A percentile compares a stretch with the other conserved stretches of the same genome.
These are phyloP conservation scores for Kwoniella dejecticola DNA, from an alignment of 768 basidiomycete genomes.

Conservation along the genomic window DNA sequence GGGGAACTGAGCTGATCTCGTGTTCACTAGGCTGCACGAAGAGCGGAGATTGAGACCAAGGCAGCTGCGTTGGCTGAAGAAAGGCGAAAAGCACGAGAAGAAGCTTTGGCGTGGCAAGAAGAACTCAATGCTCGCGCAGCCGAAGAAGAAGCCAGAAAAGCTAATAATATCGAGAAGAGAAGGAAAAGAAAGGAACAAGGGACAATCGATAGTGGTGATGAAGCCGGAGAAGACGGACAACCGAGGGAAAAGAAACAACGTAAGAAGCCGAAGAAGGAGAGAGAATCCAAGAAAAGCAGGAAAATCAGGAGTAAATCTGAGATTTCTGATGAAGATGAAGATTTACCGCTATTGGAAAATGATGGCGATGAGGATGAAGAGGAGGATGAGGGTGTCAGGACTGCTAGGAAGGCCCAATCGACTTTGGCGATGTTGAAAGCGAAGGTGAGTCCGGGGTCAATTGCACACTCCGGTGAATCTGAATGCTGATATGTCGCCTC, in stretches of 20 bases:
- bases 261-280: conserved; percentile 24
- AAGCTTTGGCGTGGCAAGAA: conserved; percentile 47
- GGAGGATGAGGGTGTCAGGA: conserved; percentile 26
- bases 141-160: conserved; percentile 66
- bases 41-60: conserved; percentile 62
- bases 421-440: conserved; percentile 34
- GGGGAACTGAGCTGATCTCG: background rate
- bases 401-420: conserved; percentile 22
- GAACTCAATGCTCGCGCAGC: conserved; percentile 50
- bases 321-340: conserved; percentile 31
- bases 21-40: conserved; percentile 35
- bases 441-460: conserved; percentile 36
- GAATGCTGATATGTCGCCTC: too few species aligned
- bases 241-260: conserved; percentile 59
- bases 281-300: conserved; percentile 27
- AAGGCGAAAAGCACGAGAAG: conserved; percentile 62
- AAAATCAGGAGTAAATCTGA: conserved; percentile 43
- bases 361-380: conserved; percentile 26
- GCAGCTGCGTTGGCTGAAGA: conserved; percentile 79
- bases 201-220: conserved; percentile 80
- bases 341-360: background rate
- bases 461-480: too few species aligned
- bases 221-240: conserved; percentile 71
- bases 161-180: conserved; percentile 35
- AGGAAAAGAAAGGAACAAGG: conserved; percentile 64